Base-by-base conservation (phyloP, 352 stramenopile genomes). In the Phytopythium vexans region DNA sequence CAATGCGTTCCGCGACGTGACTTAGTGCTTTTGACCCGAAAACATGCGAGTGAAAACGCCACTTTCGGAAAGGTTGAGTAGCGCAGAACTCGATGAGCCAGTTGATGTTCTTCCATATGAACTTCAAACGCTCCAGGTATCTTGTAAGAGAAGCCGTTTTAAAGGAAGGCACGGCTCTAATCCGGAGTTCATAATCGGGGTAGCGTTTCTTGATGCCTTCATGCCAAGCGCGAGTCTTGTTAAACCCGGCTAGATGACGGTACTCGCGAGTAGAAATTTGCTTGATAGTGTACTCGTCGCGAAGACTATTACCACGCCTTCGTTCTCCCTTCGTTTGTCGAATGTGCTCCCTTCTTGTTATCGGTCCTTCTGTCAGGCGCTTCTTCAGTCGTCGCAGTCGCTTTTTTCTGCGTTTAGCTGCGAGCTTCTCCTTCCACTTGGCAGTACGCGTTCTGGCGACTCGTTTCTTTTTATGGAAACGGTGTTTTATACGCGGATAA, bases 1-100 rank as follows among this genome's bases (percentile, higher is more conserved):
- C 21, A 27, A 27, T 27, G 21, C 21, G 21, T 27, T 27, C 21
- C 21, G 21, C 21, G 21, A 27, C 21, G 21, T 27, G 21, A 27
- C 2, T 27, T 27, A 27, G 21, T 2, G 21, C 21, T 27, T 27
- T 27, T 2, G 21, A 27, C 21, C 21, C 21, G 21, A 27, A 27
- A 27, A 27, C 21, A 2, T 27, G 21, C 21, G 21, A 27, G 21
- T 27, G 21, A 2, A 27, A 27, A 27, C 21, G 21, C 21, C 21
- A 27, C 21, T 27, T 27, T 27, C 21, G 21, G 21, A 27, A 27
- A 27, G 21, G 21, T 27, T 27, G 21, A 27, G 21, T 45, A 31
- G 40, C 8, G 40, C 40, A 45, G 27, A 45, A 45, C 40, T 45
- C 40, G 40, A 45, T 45, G 40, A 45, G 40, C n/a, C 40, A 45